A percentile compares a stretch with the other conserved stretches of the same genome.
Conservation (phyloP, 2,329 filamentous ascomycete species). For the Aspergillus tubingensis region DNA sequence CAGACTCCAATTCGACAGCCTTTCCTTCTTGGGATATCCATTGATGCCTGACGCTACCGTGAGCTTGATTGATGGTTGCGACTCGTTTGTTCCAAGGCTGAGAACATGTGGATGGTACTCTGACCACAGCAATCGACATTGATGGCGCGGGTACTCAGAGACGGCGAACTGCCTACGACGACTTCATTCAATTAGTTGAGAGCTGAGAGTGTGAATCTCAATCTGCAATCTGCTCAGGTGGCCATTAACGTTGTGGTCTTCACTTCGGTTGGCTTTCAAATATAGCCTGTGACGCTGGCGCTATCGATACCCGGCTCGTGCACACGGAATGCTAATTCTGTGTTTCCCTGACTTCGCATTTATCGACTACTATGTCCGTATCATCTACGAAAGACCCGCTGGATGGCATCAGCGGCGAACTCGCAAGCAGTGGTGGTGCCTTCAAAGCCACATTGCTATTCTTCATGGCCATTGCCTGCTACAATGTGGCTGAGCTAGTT, state of each 20-base stretch:
- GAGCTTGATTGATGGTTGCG: neutral
- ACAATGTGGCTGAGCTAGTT: constrained; percentile 52
- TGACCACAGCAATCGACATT: neutral
- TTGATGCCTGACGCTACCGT: neutral
- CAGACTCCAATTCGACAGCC: neutral
- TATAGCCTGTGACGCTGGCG: neutral
- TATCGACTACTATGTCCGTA: constrained; percentile 1
- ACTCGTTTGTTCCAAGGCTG: neutral
- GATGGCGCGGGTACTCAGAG: neutral
- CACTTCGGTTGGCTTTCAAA: neutral
- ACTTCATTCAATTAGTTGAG: neutral
- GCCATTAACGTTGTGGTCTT: neutral
- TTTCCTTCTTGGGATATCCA: neutral
- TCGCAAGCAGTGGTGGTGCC: constrained; percentile 24
- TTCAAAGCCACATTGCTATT: constrained; percentile 30
- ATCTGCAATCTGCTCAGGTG: neutral
- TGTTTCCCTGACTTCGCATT: neutral
- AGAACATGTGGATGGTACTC: neutral
- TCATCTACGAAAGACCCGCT: constrained; percentile 23
- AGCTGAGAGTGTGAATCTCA: neutral
- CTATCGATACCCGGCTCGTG: neutral
- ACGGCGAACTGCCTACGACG: neutral
- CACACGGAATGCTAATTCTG: neutral
- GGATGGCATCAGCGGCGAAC: constrained; percentile 34
- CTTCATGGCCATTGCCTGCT: constrained; percentile 44